Evolutionary conservation across 352 stramenopile genomes (phyloP), one percentile per base, ranked within the genome.

Genomic region (Pythium sp.): DNA sequence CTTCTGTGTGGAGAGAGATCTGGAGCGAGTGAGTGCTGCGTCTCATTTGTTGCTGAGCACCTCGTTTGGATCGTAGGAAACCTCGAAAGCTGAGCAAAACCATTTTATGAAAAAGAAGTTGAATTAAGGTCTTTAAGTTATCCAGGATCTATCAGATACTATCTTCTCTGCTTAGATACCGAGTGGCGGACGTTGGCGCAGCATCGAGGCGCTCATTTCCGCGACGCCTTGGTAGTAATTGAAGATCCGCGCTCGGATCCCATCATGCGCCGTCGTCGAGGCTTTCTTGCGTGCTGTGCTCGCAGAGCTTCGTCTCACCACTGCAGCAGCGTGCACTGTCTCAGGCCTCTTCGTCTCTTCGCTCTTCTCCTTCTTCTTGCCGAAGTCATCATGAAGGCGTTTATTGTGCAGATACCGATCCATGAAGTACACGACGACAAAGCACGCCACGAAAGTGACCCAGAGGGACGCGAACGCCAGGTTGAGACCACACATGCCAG

Each of bases 381-480:
- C 30, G 30, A 32, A 32, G 61, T 11, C n/a, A 12, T 67, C 5
- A 3, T 2, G 2, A 3, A 8, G 0, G 34, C 26, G 24, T 38
- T 59, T 58, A 22, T 36, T 58, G 38, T 73, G 57, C 20, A 62
- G 58, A 5, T 58, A 57, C 5, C 24, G 62, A 47, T 84, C 77
- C 28, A 78, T 64, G 7, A 84, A 43, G 63, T 78, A 84, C 12
- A 84, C 63, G 5, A 84, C 75, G 2, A 77, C 54, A 51, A 75
- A 65, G 58, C 77, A 84, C 14, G 76, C 66, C 22, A 58, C 41
- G 53, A 84, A 78, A 0, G 74, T 84, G 59, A 84, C 47, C 22
- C 56, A 64, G 32, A 80, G 62, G 0, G 76, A 77, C 14, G 75
- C 65, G 65, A 84, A 82, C 66, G 81, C 81, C 63, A 84, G 70